Percentiles rank a stretch among this genome's conserved stretches.
Conservation (phyloP, 495 filamentous ascomycete genomes). For the Hypoxylon perforatum region DNA sequence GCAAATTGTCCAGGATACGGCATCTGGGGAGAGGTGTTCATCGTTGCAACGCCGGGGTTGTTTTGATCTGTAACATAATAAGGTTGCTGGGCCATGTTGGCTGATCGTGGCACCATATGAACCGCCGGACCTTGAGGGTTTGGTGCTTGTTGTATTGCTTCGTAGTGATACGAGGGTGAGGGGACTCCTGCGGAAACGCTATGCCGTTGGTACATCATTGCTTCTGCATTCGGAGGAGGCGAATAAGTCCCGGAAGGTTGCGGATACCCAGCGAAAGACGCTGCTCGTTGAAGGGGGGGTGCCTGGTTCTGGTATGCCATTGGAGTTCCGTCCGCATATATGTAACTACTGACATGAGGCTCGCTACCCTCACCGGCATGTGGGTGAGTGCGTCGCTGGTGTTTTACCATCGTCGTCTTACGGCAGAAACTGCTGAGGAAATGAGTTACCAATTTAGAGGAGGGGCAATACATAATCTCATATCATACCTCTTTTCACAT, state of each 20-base stretch:
- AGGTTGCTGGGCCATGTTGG: constrained; percentile 55
- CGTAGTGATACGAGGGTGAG: constrained; percentile 54
- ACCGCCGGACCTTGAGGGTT: constrained; percentile 41
- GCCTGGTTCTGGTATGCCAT: constrained; percentile 12
- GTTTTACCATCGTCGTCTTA: constrained; percentile 89
- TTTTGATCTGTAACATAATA: constrained; percentile 63
- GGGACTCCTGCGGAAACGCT: constrained; percentile 53
- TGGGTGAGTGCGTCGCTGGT: constrained; percentile 73
- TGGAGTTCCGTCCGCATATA: too few species aligned
- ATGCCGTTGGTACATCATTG: constrained; percentile 57
- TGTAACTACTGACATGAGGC: constrained; percentile 34
- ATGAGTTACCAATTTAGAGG: constrained; percentile 21
- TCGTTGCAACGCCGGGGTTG: constrained; percentile 63
- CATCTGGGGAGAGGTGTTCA: constrained; percentile 60
- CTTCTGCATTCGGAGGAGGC: too few species aligned
- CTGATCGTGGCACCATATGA: constrained; percentile 52
- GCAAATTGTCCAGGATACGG: constrained; percentile 54
- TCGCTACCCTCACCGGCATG: constrained; percentile 60
- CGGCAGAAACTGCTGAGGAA: constrained; percentile 76
- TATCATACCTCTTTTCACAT: constrained; percentile 80
- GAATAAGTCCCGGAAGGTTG: too few species aligned
- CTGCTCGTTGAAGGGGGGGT: constrained; percentile 53
- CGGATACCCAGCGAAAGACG: constrained; percentile 53
- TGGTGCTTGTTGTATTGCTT: constrained; percentile 39
- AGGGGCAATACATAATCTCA: not conserved